These are phyloP conservation scores for Rhizoctonia solani DNA, from an alignment of 1,284 basidiomycete species.

Conservation along the genomic window DNA sequence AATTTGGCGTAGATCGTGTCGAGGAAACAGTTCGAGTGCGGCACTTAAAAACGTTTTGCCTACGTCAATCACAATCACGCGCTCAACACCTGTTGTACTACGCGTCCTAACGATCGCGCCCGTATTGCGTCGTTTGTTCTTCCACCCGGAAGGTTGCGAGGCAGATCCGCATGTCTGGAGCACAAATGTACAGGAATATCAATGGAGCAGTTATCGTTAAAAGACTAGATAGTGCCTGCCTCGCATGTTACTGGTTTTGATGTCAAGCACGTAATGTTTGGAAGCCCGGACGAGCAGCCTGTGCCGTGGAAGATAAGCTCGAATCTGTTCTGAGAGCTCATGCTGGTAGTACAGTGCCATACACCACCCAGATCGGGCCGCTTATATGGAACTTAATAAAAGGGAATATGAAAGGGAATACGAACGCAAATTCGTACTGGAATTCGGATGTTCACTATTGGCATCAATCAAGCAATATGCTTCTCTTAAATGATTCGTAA, in stretches of 20 bases:
- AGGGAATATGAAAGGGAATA: background rate
- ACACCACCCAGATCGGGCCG: background rate
- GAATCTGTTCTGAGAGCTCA: background rate
- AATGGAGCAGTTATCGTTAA: background rate
- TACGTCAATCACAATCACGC: conserved; percentile 74
- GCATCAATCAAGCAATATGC: background rate
- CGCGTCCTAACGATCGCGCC: conserved; percentile 61
- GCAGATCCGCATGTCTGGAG: conserved; percentile 66
- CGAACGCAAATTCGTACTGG: conserved; percentile 24
- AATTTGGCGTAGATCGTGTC: conserved; percentile 69
- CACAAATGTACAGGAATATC: conserved; percentile 10
- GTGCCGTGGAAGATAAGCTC: conserved; percentile 76
- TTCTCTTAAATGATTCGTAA: no score
- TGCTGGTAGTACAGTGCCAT: background rate
- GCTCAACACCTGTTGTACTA: conserved; percentile 61
- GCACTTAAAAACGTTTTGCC: conserved; percentile 79
- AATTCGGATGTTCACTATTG: background rate
- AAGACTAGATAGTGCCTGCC: background rate
- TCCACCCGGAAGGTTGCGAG: conserved; percentile 64
- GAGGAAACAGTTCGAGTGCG: conserved; percentile 79
- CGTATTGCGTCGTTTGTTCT: conserved; percentile 77
- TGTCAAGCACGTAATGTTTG: conserved; percentile 67
- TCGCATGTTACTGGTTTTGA: background rate
- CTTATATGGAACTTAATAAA: background rate
- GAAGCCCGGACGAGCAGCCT: conserved; percentile 71